These are phyloP conservation scores for Tilletia setariae DNA, from an alignment of 1,284 basidiomycete genomes.

Conservation along the genomic window DNA sequence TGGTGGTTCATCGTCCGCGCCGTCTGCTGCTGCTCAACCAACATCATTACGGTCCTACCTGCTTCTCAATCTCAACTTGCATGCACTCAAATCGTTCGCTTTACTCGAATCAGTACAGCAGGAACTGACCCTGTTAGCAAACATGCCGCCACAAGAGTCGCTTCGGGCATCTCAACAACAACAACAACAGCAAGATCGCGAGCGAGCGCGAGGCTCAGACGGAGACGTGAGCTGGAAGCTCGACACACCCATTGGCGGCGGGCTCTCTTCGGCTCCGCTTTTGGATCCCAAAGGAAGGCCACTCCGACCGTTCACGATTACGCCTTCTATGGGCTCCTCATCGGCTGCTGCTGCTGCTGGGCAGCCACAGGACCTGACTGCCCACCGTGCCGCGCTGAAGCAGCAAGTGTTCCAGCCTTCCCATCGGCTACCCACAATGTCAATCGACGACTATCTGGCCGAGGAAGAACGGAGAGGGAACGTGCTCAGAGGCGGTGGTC, in stretches of 20 bases:
- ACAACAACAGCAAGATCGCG: conserved; percentile 16
- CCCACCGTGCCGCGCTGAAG: conserved; percentile 64
- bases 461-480: conserved; percentile 80
- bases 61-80: conserved; percentile 40
- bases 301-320: conserved; percentile 49
- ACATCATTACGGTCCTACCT: conserved; percentile 37
- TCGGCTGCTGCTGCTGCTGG: background rate
- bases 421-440: conserved; percentile 91
- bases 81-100: conserved; percentile 28
- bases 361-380: conserved; percentile 64
- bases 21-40: background rate
- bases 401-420: conserved; percentile 72
- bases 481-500: conserved; percentile 77
- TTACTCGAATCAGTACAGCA: conserved; percentile 31
- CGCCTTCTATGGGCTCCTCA: conserved; percentile 59
- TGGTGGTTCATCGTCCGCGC: background rate
- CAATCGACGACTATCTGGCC: conserved; percentile 88
- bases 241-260: conserved; percentile 28
- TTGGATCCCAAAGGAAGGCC: conserved; percentile 42
- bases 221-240: conserved; percentile 40
- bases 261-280: conserved; percentile 30
- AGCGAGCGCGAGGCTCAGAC: background rate
- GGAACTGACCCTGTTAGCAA: conserved; percentile 39
- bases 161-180: background rate
- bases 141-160: conserved; percentile 28